A percentile compares a stretch with the other conserved stretches of the same genome.
Evolutionary conservation across 768 basidiomycete species (phyloP).

Genomic region (Tylopilus balloui): DNA sequence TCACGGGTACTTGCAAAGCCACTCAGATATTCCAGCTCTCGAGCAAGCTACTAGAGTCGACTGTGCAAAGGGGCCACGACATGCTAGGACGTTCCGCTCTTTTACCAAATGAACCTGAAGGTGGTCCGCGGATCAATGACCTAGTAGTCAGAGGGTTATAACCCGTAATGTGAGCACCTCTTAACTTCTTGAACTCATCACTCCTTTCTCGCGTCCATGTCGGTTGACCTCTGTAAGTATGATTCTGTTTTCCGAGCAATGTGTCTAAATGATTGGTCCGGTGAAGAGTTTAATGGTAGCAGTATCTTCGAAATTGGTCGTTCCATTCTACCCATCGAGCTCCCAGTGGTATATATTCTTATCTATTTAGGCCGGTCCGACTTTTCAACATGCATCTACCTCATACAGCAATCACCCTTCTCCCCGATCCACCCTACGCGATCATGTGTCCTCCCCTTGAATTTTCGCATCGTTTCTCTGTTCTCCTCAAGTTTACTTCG

Average conservation of each 20-base stretch:
- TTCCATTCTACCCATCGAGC: not conserved
- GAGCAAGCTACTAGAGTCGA: not conserved
- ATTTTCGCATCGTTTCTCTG: not conserved
- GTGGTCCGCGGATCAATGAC: constrained; percentile 14
- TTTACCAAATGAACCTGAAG: not conserved
- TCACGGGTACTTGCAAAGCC: not conserved
- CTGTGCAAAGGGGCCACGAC: not conserved
- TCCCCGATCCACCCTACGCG: constrained; percentile 1
- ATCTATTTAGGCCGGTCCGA: not conserved
- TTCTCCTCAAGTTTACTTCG: not conserved
- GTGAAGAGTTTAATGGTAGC: not conserved
- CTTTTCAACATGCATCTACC: constrained; percentile 10
- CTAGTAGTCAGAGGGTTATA: not conserved
- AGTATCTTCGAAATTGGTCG: not conserved
- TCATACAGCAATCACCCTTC: constrained; percentile 5
- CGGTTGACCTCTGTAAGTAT: not conserved
- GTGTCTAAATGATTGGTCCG: not conserved
- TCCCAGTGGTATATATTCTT: not conserved
- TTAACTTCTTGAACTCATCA: too few species aligned
- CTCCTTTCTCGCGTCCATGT: not conserved
- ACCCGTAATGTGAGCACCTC: not conserved
- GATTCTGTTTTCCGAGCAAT: not conserved
- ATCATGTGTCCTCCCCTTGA: not conserved
- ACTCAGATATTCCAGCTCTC: too few species aligned
- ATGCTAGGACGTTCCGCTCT: not conserved